Conservation (phyloP, 129 eudicot species). For the Centella asiatica region DNA sequence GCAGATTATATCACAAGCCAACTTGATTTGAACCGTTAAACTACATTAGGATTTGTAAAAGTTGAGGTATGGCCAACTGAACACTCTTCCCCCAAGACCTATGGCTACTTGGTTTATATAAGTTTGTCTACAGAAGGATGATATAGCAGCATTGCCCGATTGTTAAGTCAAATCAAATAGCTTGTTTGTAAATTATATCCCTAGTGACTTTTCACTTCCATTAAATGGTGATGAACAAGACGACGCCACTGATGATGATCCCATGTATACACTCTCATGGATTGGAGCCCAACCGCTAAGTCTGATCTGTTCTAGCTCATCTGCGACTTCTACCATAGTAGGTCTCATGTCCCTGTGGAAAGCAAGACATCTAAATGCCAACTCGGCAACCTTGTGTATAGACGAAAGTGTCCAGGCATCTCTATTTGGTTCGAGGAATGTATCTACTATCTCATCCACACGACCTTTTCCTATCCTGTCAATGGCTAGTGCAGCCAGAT, state of each 20-base stretch:
- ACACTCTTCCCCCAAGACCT: too few relatives aligned
- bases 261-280: slow-evolving; percentile 38
- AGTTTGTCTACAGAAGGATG: too few relatives aligned
- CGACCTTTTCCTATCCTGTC: slow-evolving; percentile 75
- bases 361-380: slow-evolving; percentile 91
- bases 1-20: background rate
- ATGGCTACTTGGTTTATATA: too few relatives aligned
- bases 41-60: background rate
- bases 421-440: slow-evolving; percentile 58
- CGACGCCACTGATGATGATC: slow-evolving; percentile 59
- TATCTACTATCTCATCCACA: slow-evolving; percentile 74
- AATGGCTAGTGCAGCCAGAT: slow-evolving; percentile 72
- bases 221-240: slow-evolving; percentile 49
- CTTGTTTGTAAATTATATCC: too few relatives aligned
- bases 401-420: slow-evolving; percentile 81
- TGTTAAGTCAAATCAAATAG: too few relatives aligned
- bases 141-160: too few relatives aligned
- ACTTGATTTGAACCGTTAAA: background rate
- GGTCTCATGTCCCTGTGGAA: slow-evolving; percentile 91
- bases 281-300: slow-evolving; percentile 50
- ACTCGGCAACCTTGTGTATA: slow-evolving; percentile 74
- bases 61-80: background rate
- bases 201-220: slow-evolving; percentile 52
- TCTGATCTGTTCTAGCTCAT: slow-evolving; percentile 72
- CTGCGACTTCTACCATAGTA: slow-evolving; percentile 85